These are phyloP conservation scores for Leccinum pallidistipes DNA, from an alignment of 1,284 basidiomycete genomes.

Conservation along the genomic window DNA sequence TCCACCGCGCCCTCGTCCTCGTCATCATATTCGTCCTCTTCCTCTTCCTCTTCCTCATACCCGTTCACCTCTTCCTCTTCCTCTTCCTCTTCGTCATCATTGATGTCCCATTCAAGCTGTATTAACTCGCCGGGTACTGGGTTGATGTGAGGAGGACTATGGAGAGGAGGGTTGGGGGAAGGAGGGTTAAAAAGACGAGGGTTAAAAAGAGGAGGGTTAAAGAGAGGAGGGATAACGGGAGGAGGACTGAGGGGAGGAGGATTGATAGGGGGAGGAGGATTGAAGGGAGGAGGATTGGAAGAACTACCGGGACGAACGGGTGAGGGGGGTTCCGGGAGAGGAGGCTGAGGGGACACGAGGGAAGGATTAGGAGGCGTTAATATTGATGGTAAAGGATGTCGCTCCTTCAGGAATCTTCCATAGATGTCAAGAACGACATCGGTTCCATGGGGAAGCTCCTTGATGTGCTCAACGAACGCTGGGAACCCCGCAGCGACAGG, in stretches of 20 bases:
- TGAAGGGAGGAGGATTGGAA: background rate
- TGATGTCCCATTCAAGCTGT: too few species aligned
- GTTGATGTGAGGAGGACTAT: too few species aligned
- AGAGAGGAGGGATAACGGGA: background rate
- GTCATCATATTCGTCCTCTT: too few species aligned
- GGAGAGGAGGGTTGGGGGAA: too few species aligned
- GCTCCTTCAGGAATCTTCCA: background rate
- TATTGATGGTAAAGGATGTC: background rate
- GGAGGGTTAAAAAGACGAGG: too few species aligned
- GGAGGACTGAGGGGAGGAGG: background rate
- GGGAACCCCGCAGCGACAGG: background rate
- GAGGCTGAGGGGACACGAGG: background rate
- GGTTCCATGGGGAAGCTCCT: background rate
- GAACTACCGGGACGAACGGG: background rate
- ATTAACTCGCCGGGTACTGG: too few species aligned
- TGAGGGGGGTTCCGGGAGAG: background rate
- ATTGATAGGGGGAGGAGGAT: background rate
- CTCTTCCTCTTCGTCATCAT: too few species aligned
- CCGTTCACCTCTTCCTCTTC: too few species aligned
- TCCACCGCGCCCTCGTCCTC: too few species aligned
- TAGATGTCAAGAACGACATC: background rate
- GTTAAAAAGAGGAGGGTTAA: background rate
- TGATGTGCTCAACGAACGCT: background rate
- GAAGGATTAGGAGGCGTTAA: background rate
- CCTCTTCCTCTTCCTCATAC: too few species aligned